Evolutionary conservation across 192 early-diverging fungal species (phyloP).

Genomic region (Haplosporangium gracile): DNA sequence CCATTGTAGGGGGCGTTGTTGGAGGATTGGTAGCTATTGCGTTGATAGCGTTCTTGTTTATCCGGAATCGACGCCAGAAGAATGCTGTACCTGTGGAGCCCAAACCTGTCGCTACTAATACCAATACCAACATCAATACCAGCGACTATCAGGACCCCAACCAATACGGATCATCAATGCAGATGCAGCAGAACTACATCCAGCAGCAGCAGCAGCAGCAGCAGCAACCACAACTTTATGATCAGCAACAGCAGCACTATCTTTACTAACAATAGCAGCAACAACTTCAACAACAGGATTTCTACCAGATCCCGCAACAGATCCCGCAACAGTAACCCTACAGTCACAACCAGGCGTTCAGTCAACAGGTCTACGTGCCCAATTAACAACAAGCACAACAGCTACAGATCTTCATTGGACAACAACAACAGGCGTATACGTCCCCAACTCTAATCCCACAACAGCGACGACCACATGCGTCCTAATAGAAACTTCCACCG

Average conservation of each 20-base stretch:
- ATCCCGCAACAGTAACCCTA: background rate
- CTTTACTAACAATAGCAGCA: constrained; percentile 12
- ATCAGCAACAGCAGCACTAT: background rate
- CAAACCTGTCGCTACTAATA: background rate
- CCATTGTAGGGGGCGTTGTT: constrained; percentile 40
- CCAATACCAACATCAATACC: background rate
- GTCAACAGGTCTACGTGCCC: background rate
- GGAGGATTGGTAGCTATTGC: constrained; percentile 32
- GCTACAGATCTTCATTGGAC: background rate
- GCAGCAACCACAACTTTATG: background rate
- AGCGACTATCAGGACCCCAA: background rate
- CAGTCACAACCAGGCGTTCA: background rate
- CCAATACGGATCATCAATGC: background rate
- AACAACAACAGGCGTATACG: background rate
- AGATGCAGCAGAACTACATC: constrained; percentile 26
- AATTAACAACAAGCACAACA: background rate
- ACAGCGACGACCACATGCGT: no score
- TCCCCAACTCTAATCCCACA: constrained; percentile 1
- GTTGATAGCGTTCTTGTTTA: constrained; percentile 29
- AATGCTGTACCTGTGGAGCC: background rate
- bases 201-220: constrained; percentile 26
- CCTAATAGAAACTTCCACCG: background rate
- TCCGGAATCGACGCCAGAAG: constrained; percentile 17
- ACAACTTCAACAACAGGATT: background rate
- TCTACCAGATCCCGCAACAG: background rate